Base-by-base conservation (phyloP, 805 yeast species). In the Jamesozyma rosinii region DNA sequence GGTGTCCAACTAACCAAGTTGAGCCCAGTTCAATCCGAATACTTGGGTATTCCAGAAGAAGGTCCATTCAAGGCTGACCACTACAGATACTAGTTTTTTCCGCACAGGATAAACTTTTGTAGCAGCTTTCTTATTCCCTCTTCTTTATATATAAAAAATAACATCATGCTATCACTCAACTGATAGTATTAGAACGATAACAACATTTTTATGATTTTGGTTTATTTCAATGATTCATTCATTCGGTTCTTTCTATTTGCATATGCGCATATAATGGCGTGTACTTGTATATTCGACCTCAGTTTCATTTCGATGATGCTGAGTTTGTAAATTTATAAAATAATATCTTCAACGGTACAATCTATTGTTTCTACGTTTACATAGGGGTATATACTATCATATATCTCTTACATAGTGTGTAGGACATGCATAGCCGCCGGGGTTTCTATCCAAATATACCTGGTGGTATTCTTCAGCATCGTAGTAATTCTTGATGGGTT, bases 11-110 rank as follows among this genome's bases (percentile, higher is more conserved):
- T 90, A 67, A 76, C 95, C 59, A 70, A 71, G 53, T 81, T 90
- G 67, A 67, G 88, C 54, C 54, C 69, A 43, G 87, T 68, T 57
- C 98, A 90, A 79, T 77, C 95, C 60, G 95, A 88, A 57, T 90
- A 90, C 83, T 81, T 90, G 68, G 89, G 90, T 65, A 72, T 92
- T 58, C 90, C 95, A 64, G 66, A 68, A 61, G 83, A 81, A 69
- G 98, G 98, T 76, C 98, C 98, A 61, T 90, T 63, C 95, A 90
- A 90, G 83, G 82, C 95, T 64, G 97, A 90, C 61, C 85, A 82
- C 76, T 90, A 90, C 94, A 85, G 97, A 77, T 90, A 90, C 76
- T 90, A 86, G 72, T n/a, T 35, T 19, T 21, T 34, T 34, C 20
- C 9, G n/a, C 18, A 15, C 5, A 15, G 6, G 8, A 11, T 13